Percentiles rank a stretch among this genome's conserved stretches.
phyloP scores from a whole-genome alignment of 805 yeast species.

The Ogataea degrootiae region DNA sequence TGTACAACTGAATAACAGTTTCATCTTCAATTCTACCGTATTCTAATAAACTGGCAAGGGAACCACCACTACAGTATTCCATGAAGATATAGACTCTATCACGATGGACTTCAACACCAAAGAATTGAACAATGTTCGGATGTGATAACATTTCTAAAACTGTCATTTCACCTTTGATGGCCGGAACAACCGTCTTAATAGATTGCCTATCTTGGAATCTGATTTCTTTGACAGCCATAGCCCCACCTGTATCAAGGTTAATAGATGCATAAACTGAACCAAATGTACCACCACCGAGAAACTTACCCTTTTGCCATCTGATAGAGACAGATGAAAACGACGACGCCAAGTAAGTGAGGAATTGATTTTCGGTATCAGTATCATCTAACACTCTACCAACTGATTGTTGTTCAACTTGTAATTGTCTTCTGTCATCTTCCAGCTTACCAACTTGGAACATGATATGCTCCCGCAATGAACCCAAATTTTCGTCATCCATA shows the following conservation, averaged over 20 bases:
- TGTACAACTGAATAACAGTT: slow-evolving; percentile 81
- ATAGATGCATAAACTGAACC: slow-evolving; percentile 92
- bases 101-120: slow-evolving; percentile 95
- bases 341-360: slow-evolving; percentile 79
- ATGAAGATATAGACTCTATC: slow-evolving; percentile 92
- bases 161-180: slow-evolving; percentile 94
- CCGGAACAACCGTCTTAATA: slow-evolving; percentile 76
- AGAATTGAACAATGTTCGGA: slow-evolving; percentile 94
- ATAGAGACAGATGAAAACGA: slow-evolving; percentile 85
- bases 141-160: slow-evolving; percentile 92
- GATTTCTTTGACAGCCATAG: slow-evolving; percentile 96
- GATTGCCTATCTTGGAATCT: slow-evolving; percentile 84
- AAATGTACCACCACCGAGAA: slow-evolving; percentile 92
- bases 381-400: slow-evolving; percentile 91
- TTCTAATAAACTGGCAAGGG: slow-evolving; percentile 76
- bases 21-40: slow-evolving; percentile 97
- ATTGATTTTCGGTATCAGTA: slow-evolving; percentile 81
- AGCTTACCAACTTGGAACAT: slow-evolving; percentile 59
- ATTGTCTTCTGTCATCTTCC: slow-evolving; percentile 50
- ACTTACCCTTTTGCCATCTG: slow-evolving; percentile 95
- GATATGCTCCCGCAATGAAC: slow-evolving; percentile 61
- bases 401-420: slow-evolving; percentile 40
- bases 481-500: slow-evolving; percentile 47
- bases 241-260: slow-evolving; percentile 90
- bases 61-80: slow-evolving; percentile 98